Base-by-base conservation (phyloP, 2,329 filamentous ascomycete species). In the Macrophomina phaseolina region DNA sequence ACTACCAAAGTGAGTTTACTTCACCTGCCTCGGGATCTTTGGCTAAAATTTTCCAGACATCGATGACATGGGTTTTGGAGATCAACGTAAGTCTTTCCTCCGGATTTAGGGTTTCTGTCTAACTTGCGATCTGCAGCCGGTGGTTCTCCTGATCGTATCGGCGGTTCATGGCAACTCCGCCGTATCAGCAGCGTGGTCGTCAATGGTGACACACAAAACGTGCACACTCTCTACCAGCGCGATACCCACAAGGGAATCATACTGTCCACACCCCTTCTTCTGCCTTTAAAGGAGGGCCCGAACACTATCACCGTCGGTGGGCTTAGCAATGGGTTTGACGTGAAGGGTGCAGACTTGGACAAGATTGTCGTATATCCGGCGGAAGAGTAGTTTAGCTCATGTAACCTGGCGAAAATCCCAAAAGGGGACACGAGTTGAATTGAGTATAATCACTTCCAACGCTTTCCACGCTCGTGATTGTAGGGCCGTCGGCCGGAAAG, bases 231-330 rank as follows among this genome's bases (percentile, higher is more conserved):
- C 23, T 85, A 81, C 70, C 83, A 86, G 75, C 78, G 85, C 52
- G 84, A 88, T 66, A 85, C 84, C 0, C 83, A 86, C 71, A 89
- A 89, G 76, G 85, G 87, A 0, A 83, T 89, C 12, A 81, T 89
- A 28, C 70, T 89, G 2, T 87, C 85, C 5, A 84, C 87, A 0
- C 85, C 87, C 4, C 76, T 89, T 36, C 77, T 84, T 66, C 68
- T 89, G 65, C 83, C 82, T 0, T 74, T 89, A 16, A 77, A 84
- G 38, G 81, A 86, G 71, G 86, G 86, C 2, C 78, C 76, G 14
- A 89, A 89, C 68, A 85, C 80, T 0, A 87, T 89, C 61, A 85
- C 83, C 1, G 80, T 89, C 30, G 86, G 87, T 0, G 87, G 87
- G 0, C 68, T 89, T 53, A 80, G 75, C 56, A 89, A 89, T 65